Percentiles rank a stretch among this genome's conserved stretches.
Evolutionary conservation across 2,329 filamentous ascomycete species (phyloP).

Genomic region (Drechslerella stenobrocha): DNA sequence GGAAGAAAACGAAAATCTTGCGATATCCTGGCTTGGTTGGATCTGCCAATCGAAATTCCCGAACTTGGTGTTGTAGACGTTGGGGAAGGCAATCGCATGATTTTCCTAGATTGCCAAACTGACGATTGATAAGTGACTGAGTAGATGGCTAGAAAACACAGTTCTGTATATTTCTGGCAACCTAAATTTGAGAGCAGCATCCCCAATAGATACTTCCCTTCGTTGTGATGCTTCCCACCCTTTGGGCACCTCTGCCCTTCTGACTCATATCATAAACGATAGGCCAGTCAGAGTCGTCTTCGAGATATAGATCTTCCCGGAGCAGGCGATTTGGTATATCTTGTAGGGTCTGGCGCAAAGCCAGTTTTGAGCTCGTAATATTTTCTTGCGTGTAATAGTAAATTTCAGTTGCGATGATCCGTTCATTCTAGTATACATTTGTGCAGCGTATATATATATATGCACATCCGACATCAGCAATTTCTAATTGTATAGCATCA

Average conservation of each 20-base stretch:
- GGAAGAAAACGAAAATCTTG: slow-evolving; percentile 47
- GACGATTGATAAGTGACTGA: too few relatives aligned
- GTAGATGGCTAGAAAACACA: too few relatives aligned
- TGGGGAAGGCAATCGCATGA: slow-evolving; percentile 43
- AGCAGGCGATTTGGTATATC: slow-evolving; percentile 18
- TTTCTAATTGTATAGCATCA: too few relatives aligned
- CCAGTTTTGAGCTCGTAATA: slow-evolving; percentile 61
- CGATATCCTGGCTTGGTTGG: slow-evolving; percentile 36
- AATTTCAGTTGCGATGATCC: slow-evolving; percentile 66
- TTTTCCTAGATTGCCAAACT: slow-evolving; percentile 25
- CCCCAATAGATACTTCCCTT: too few relatives aligned
- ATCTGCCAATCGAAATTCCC: slow-evolving; percentile 38
- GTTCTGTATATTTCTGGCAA: too few relatives aligned
- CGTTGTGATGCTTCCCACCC: slow-evolving; percentile 28
- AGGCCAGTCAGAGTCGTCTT: slow-evolving; percentile 26
- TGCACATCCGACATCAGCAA: neutral
- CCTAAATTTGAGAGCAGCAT: too few relatives aligned
- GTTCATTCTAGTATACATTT: slow-evolving; percentile 63
- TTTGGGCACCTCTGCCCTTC: slow-evolving; percentile 18
- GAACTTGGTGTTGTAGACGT: slow-evolving; percentile 40
- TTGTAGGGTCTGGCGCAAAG: slow-evolving; percentile 58
- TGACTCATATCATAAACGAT: slow-evolving; percentile 35
- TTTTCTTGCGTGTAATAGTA: slow-evolving; percentile 68
- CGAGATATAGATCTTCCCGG: neutral
- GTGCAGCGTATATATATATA: neutral